These are phyloP conservation scores for Phanerochaete sordida DNA, from an alignment of 768 basidiomycete species.

Conservation along the genomic window DNA sequence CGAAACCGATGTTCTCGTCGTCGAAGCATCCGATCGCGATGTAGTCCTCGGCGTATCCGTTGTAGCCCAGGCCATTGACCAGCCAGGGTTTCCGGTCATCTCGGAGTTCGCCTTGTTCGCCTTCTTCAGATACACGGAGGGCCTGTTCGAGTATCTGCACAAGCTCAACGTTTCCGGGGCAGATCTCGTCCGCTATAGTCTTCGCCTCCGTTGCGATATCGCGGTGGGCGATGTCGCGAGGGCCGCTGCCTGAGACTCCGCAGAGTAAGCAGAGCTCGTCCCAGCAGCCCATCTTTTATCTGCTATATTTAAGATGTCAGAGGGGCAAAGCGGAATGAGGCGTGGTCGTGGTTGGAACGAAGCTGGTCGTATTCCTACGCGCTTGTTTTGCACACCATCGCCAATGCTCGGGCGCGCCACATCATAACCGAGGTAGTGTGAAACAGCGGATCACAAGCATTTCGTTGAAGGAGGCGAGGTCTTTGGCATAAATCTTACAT, in stretches of 20 bases:
- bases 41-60: not conserved
- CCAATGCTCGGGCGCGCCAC: too few relatives aligned
- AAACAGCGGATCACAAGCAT: too few relatives aligned
- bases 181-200: not conserved
- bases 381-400: too few relatives aligned
- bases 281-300: slow-evolving; percentile 4
- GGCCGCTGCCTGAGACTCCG: not conserved
- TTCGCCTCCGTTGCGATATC: not conserved
- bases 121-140: not conserved
- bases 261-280: slow-evolving; percentile 7
- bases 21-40: slow-evolving; percentile 1
- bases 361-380: too few relatives aligned
- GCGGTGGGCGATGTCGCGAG: not conserved
- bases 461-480: too few relatives aligned
- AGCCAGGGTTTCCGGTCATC: not conserved
- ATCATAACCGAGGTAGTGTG: too few relatives aligned
- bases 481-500: too few relatives aligned
- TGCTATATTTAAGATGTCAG: not conserved
- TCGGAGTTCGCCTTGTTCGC: too few relatives aligned
- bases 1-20: not conserved
- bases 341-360: too few relatives aligned
- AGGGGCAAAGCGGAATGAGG: too few relatives aligned
- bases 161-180: not conserved
- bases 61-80: not conserved
- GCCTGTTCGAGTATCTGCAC: not conserved